These are phyloP conservation scores for Hibiscus trionum DNA, from an alignment of 345 rosid genomes.

Conservation along the genomic window DNA sequence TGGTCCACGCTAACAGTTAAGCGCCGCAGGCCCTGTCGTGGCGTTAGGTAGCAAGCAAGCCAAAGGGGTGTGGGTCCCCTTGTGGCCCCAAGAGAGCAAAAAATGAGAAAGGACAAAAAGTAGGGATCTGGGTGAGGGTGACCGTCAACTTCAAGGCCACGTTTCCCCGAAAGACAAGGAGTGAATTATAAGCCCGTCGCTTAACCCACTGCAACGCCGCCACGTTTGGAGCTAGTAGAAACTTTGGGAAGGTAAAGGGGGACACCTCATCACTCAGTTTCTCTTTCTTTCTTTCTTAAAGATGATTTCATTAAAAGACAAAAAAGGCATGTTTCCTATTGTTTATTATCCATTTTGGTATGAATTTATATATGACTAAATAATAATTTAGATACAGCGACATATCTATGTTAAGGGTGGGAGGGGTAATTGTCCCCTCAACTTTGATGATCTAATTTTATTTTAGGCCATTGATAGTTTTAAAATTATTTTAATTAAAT, in stretches of 20 bases:
- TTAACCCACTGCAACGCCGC: background rate
- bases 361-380: too few relatives aligned
- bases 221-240: background rate
- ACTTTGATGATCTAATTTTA: too few relatives aligned
- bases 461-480: too few relatives aligned
- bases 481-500: too few relatives aligned
- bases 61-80: too few relatives aligned
- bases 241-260: background rate
- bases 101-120: conserved; percentile 17
- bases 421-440: too few relatives aligned
- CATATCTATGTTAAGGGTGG: too few relatives aligned
- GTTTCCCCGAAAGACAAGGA: conserved; percentile 15
- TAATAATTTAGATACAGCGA: too few relatives aligned
- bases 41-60: conserved; percentile 29
- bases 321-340: too few relatives aligned
- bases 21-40: conserved; percentile 24
- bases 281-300: background rate
- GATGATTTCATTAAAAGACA: too few relatives aligned
- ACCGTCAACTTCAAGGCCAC: conserved; percentile 16
- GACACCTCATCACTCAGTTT: background rate
- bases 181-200: background rate
- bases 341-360: too few relatives aligned
- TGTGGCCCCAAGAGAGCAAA: too few relatives aligned
- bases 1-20: conserved; percentile 11
- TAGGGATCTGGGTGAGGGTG: conserved; percentile 31